Base-by-base conservation (phyloP, 2,329 filamentous ascomycete genomes). In the Alternaria conjuncta region DNA sequence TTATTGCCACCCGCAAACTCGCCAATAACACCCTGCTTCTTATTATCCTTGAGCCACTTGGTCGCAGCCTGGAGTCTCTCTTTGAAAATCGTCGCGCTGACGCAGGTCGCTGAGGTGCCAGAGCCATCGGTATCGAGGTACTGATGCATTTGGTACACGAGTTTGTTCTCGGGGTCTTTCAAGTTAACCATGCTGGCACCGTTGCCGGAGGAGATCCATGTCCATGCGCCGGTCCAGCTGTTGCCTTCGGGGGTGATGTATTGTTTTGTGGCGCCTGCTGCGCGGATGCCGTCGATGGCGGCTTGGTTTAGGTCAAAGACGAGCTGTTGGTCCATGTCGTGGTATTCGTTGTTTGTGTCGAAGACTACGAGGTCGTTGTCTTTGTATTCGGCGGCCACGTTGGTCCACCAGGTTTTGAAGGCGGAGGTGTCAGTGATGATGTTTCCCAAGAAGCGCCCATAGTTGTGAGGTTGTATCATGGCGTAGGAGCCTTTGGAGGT, bases 81-180 rank as follows among this genome's bases (percentile, higher is more conserved):
- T 23, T 77, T 75, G 56, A 86, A 85, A 64, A 88, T 86, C n/a
- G 86, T 88, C 6, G 75, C 65, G 63, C 75, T 82, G 15, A 87
- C 85, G 71, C 87, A 89, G 26, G 78, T 77, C 3, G 77, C 78
- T 3, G 78, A 79, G 0, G 86, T 87, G 9, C 86, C 86, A 2
- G 83, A 85, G 57, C 85, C 83, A 63, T 88, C 86, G 0, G 77
- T 79, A 77, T 89, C 86, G 41, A 88, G 86, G 70, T 88, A 89
- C 78, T 88, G 86, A 73, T 89, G 86, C 86, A 88, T 88, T 71
- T 88, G 85, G 76, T 86, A 88, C 72, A 88, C 77, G 60, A 88
- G 81, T 71, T 86, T 86, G 77, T 87, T 78, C 49, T 79, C 63
- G 0, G 86, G 81, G 65, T 89, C 86, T 9, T 82, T 85, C 45